Evolutionary conservation across 805 yeast species (phyloP), one percentile per base, ranked within the genome.

Genomic region (Blastobotrys peoriensis): DNA sequence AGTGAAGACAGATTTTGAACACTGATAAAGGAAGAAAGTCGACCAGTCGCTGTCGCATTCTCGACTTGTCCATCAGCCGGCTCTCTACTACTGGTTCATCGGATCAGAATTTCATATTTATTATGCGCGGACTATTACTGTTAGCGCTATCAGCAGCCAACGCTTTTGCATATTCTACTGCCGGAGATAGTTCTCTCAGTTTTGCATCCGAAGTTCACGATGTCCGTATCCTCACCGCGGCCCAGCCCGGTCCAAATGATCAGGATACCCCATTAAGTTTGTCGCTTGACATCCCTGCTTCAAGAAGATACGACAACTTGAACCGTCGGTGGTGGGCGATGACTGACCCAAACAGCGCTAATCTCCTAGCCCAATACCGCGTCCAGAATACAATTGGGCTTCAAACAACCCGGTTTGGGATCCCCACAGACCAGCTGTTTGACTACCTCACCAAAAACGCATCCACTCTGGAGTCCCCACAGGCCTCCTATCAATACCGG

Each of bases 241-340:
- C 8, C 10, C 8, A 25, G 8, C 13, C 13, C 8, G 30, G 13
- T 25, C 10, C 10, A 8, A 8, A 8, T 13, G 30, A 25, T 25
- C 13, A 8, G 10, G 30, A 25, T 25, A 13, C 13, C 13, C 30
- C 30, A 25, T 13, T 25, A 25, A 25, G 10, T 13, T 25, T 25
- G 13, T 25, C 30, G 8, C 13, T 57, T 5, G 45, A 37, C 15
- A 43, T 58, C 22, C 60, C 61, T 5, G 30, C 54, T 2, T 40
- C 49, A 15, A 33, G 49, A 15, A 47, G 51, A 33, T 48, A 54
- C 33, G 49, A 53, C 43, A 51, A 55, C 37, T 23, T 58, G 22
- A 41, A 45, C 16, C 51, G 62, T 21, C 43, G 59, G 19, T 58
- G 62, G 62, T 53, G 56, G 55, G 55, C 58, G 27, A 41, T 50